Percentiles rank a stretch among this genome's conserved stretches.
Conservation (phyloP, 495 filamentous ascomycete genomes). For the Penicillium waksmanii region DNA sequence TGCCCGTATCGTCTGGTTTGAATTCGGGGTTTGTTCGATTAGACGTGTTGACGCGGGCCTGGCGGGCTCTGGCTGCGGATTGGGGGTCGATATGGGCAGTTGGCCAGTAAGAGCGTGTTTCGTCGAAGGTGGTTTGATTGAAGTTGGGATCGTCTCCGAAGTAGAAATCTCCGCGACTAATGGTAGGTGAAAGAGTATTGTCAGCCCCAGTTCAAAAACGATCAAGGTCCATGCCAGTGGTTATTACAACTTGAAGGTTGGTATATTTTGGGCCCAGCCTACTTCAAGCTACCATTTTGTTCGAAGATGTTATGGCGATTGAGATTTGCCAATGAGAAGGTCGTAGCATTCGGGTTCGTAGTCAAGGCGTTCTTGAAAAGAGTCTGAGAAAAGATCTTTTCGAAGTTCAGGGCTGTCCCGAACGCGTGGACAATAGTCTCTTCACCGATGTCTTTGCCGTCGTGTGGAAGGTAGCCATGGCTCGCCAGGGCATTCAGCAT, state of each 20-base stretch:
- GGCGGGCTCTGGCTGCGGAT: conserved; percentile 5
- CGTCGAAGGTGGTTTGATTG: not conserved
- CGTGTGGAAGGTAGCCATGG: conserved; percentile 58
- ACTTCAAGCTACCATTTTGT: conserved; percentile 7
- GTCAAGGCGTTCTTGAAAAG: not conserved
- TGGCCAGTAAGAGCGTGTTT: conserved; percentile 5
- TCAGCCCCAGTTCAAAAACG: too few relatives aligned
- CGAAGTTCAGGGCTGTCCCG: conserved; percentile 5
- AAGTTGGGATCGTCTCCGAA: conserved; percentile 5
- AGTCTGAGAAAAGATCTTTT: not conserved
- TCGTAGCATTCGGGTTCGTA: conserved; percentile 1
- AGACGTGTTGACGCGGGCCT: not conserved
- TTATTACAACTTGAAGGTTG: not conserved
- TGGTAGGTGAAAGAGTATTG: not conserved
- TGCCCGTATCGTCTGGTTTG: not conserved
- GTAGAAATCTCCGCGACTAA: conserved; percentile 8
- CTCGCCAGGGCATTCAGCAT: conserved; percentile 61
- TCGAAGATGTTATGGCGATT: conserved; percentile 1
- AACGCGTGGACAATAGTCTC: conserved; percentile 36
- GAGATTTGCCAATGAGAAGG: conserved; percentile 4
- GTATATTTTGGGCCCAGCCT: not conserved
- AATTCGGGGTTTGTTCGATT: conserved; percentile 1
- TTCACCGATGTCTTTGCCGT: conserved; percentile 41
- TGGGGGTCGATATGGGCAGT: not conserved
- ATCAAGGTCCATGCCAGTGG: too few relatives aligned